Conservation (phyloP, 148 eudicot genomes). For the Gaultheria prostrata region DNA sequence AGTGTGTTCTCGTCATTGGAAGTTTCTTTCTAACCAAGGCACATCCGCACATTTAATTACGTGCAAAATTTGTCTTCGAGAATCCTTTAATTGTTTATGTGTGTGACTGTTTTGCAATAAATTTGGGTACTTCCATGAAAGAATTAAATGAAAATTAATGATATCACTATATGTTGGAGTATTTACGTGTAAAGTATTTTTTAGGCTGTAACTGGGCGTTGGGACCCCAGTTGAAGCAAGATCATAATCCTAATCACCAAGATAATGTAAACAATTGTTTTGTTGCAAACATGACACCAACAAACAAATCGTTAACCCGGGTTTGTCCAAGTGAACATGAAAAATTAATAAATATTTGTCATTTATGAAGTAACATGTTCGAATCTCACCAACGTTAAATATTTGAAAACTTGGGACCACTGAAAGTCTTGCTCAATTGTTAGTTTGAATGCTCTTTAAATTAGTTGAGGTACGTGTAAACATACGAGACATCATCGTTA, state of each 20-base stretch:
- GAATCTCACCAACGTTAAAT: rapidly evolving
- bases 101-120: too few species aligned
- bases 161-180: too few species aligned
- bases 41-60: too few species aligned
- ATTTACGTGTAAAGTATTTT: background rate
- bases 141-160: background rate
- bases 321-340: too few species aligned
- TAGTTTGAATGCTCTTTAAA: background rate
- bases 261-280: background rate
- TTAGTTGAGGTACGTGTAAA: background rate
- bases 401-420: too few species aligned
- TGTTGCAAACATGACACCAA: background rate
- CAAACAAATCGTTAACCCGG: background rate
- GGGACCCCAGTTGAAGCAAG: background rate
- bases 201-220: background rate
- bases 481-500: background rate
- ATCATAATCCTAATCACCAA: background rate
- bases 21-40: background rate
- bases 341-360: too few species aligned
- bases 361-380: too few species aligned
- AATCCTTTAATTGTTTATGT: too few species aligned
- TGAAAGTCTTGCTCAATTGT: too few species aligned
- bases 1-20: background rate
- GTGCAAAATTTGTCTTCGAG: background rate
- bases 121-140: too few species aligned